Conservation (phyloP, 805 yeast species). For the Starmerella kuoi region DNA sequence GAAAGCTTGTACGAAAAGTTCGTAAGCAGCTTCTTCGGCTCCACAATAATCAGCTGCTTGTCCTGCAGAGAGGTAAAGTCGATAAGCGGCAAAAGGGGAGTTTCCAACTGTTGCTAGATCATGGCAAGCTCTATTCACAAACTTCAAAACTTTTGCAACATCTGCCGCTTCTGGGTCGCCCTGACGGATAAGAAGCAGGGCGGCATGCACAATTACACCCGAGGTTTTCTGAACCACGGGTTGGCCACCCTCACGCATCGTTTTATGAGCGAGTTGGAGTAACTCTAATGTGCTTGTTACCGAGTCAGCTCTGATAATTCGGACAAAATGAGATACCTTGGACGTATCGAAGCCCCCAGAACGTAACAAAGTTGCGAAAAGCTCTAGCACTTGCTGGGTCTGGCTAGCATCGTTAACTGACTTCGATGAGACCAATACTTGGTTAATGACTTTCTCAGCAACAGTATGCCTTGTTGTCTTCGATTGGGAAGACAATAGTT, state of each 20-base stretch:
- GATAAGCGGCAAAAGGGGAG: conserved; percentile 28
- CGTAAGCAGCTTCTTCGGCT: conserved; percentile 65
- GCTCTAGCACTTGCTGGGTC: conserved; percentile 47
- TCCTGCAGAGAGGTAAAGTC: conserved; percentile 52
- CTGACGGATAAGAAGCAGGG: conserved; percentile 36
- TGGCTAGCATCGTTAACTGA: conserved; percentile 36
- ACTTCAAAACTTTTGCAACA: conserved; percentile 44
- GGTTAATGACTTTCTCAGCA: conserved; percentile 49
- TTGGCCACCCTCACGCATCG: conserved; percentile 40
- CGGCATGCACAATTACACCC: conserved; percentile 58
- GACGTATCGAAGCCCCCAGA: conserved; percentile 27
- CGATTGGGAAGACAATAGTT: conserved; percentile 44
- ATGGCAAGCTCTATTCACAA: conserved; percentile 52
- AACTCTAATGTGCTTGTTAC: conserved; percentile 37
- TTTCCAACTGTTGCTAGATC: conserved; percentile 36
- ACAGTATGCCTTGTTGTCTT: conserved; percentile 42
- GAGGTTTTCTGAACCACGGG: conserved; percentile 51
- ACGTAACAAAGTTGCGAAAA: conserved; percentile 44
- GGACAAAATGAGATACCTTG: conserved; percentile 52
- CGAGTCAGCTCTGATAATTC: conserved; percentile 44
- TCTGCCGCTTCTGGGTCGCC: background rate
- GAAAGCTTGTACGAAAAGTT: conserved; percentile 78
- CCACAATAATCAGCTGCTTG: conserved; percentile 65
- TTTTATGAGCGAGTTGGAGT: conserved; percentile 36
- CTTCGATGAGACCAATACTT: conserved; percentile 34